phyloP scores from a whole-genome alignment of 2,329 filamentous ascomycete genomes.

The Leptographium wingfieldii region DNA sequence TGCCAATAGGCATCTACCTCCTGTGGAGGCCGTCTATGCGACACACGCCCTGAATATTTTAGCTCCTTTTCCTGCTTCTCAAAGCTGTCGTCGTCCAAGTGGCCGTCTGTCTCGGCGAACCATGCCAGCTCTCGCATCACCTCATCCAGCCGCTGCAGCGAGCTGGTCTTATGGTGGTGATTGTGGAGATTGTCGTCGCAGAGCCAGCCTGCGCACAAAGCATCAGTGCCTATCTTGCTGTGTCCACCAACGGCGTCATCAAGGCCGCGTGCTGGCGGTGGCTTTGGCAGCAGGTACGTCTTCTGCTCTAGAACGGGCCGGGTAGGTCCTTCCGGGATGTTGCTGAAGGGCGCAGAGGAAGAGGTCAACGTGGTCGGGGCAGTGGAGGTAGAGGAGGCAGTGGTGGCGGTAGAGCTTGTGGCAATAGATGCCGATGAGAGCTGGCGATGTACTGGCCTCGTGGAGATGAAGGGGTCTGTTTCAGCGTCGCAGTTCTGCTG shows the following conservation, averaged over 20 bases:
- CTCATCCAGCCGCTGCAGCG: background rate
- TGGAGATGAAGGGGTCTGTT: background rate
- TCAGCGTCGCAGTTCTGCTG: background rate
- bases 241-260: background rate
- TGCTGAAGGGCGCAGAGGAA: background rate
- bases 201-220: background rate
- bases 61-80: background rate
- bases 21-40: background rate
- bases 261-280: background rate
- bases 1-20: conserved; percentile 4
- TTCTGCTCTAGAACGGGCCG: background rate
- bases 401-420: background rate
- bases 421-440: background rate
- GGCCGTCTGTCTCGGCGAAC: background rate
- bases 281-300: background rate
- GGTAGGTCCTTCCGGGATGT: background rate
- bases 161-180: background rate
- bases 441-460: background rate
- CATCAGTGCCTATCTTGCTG: background rate
- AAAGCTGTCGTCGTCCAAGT: background rate
- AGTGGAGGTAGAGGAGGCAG: background rate
- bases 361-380: background rate
- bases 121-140: background rate
- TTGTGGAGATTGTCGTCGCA: background rate
- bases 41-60: background rate